A percentile compares a stretch with the other conserved stretches of the same genome.
Evolutionary conservation across 2,329 filamentous ascomycete species (phyloP).

Genomic region (Ceratocystis lukuohia): DNA sequence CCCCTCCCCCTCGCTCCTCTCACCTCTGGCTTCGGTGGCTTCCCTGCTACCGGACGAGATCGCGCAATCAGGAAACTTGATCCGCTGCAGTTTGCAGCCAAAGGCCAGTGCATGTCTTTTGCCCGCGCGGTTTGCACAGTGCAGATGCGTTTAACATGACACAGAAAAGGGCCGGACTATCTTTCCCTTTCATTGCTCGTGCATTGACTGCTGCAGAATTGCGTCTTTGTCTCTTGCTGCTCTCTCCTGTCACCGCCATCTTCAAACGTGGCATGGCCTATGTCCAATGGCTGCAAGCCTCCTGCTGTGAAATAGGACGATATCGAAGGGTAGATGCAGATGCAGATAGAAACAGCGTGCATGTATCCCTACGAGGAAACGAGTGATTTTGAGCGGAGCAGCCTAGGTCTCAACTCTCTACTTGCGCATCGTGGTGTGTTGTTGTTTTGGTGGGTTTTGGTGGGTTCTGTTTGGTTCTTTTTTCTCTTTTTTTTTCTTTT

Average conservation of each 20-base stretch:
- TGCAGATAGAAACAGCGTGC: not conserved
- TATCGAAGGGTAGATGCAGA: not conserved
- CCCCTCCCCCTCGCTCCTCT: not conserved
- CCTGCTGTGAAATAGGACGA: constrained; percentile 1
- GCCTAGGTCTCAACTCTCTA: not conserved
- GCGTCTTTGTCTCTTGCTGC: not conserved
- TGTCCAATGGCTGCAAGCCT: not conserved
- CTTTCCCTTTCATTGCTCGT: too few species aligned
- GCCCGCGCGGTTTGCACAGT: not conserved
- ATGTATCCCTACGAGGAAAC: not conserved
- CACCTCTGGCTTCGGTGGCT: not conserved
- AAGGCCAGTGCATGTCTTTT: not conserved
- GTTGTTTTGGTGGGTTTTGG: too few species aligned
- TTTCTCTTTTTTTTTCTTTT: too few species aligned
- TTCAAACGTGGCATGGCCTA: not conserved
- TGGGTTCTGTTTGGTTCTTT: too few species aligned
- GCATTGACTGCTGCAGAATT: not conserved
- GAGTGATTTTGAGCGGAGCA: not conserved
- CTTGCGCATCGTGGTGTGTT: too few species aligned
- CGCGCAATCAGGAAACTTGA: not conserved
- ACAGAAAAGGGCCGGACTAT: too few species aligned
- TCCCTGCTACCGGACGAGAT: not conserved
- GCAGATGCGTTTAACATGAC: not conserved
- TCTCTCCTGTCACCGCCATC: not conserved
- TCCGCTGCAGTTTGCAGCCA: not conserved